These are phyloP conservation scores for Geosmithia morbida DNA, from an alignment of 2,329 filamentous ascomycete species.

Conservation along the genomic window DNA sequence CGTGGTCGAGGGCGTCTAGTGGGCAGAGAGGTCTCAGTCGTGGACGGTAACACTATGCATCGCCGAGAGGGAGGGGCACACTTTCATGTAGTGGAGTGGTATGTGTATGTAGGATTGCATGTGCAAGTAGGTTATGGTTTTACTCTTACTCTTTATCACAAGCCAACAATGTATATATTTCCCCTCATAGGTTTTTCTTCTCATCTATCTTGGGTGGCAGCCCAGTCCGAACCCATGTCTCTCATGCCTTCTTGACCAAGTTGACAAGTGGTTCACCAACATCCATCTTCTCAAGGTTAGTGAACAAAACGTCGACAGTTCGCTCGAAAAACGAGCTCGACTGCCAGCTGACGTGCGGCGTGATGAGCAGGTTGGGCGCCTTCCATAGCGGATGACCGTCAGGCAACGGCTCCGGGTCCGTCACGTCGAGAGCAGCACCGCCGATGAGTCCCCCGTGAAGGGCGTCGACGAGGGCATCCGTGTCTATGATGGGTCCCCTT, in stretches of 20 bases:
- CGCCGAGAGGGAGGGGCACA: not conserved
- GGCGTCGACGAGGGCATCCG: slow-evolving; percentile 39
- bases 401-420: slow-evolving; percentile 58
- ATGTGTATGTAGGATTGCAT: not conserved
- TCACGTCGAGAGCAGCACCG: slow-evolving; percentile 57
- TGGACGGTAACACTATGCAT: not conserved
- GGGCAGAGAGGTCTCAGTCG: slow-evolving; percentile 13
- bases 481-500: slow-evolving; percentile 29
- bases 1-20: slow-evolving; percentile 29
- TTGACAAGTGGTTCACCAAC: slow-evolving; percentile 14
- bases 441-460: slow-evolving; percentile 23
- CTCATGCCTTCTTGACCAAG: not conserved
- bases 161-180: not conserved
- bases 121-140: not conserved
- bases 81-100: not conserved
- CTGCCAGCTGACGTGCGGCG: slow-evolving; percentile 22
- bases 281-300: slow-evolving; percentile 14
- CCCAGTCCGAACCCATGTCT: too few species aligned
- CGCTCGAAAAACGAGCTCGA: slow-evolving; percentile 12
- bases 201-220: too few species aligned
- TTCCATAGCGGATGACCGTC: slow-evolving; percentile 49
- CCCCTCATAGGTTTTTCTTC: too few species aligned
- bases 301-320: slow-evolving; percentile 10
- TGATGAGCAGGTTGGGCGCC: slow-evolving; percentile 46
- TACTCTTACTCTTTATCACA: not conserved